Base-by-base conservation (phyloP, 2,329 filamentous ascomycete species). In the Ilyonectria mors-panacis region DNA sequence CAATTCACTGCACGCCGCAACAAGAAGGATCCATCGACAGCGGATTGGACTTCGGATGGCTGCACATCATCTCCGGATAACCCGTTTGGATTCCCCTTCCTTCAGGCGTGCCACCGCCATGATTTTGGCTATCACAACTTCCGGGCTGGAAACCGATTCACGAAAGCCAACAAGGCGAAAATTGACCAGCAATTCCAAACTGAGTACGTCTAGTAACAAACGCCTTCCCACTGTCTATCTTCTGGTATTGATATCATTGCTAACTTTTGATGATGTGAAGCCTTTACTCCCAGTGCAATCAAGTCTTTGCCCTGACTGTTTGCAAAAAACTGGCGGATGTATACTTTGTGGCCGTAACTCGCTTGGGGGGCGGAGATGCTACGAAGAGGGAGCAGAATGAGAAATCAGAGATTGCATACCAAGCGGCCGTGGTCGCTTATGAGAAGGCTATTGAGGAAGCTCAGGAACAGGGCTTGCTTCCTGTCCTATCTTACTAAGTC, bases 41-140 rank as follows among this genome's bases (percentile, higher is more conserved):
- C 85, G 0, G 74, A 81, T 75, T 85, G 82, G 83, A 66, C 70
- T 5, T 83, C 83, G 1, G 82, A 85, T 58, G 81, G 80, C 50
- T 85, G 83, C 79, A 81, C 80, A 4, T 72, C 69, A 0, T 81
- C 82, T 2, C 82, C 82, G 1, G 81, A 85, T 56, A 84, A 84
- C 68, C 83, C 83, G 0, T 79, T 82, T 33, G 80, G 80, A 2
- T 86, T 83, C 71, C 77, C 81, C 12, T 86, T 85, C 44, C 26
- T 77, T 3, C 81, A 80, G 0, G 82, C 81, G 13, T 88, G 86
- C 78, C 76, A 85, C 65, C 85, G 87, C 7, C 87, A 89, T 66
- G 87, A 89, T 72, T 89, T 89, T 74, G 86, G 86, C 1, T 87
- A 87, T 74, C 78, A 81, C 19, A 89, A 89, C 78, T 88, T 83